Conservation (phyloP, 2,329 filamentous ascomycete species). For the Epichloe sylvatica region DNA sequence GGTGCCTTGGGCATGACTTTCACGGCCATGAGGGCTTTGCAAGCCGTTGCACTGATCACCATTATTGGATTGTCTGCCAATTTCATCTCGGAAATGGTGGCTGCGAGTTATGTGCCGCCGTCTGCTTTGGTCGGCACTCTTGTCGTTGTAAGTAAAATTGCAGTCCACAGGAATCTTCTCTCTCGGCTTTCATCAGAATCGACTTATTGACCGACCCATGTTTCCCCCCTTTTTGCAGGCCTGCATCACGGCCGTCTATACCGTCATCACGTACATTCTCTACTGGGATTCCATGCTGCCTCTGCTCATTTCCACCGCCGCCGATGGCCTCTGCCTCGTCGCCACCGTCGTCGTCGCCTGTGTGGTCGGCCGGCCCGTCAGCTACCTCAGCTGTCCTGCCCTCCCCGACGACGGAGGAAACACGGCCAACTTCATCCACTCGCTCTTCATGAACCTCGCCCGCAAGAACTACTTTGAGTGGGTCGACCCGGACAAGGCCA, state of each 20-base stretch:
- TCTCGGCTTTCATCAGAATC: background rate
- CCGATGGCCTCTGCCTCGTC: slow-evolving; percentile 58
- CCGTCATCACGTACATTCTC: slow-evolving; percentile 65
- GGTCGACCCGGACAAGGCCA: slow-evolving; percentile 39
- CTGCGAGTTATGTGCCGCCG: slow-evolving; percentile 50
- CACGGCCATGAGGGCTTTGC: slow-evolving; percentile 55
- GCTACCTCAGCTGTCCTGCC: slow-evolving; percentile 56
- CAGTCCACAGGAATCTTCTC: no score
- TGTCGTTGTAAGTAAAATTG: slow-evolving; percentile 51
- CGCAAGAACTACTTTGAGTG: slow-evolving; percentile 26
- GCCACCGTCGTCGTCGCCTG: slow-evolving; percentile 66
- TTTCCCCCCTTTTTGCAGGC: slow-evolving; percentile 36
- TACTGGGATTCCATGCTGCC: slow-evolving; percentile 66
- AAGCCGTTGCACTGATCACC: slow-evolving; percentile 56
- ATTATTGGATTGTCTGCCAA: slow-evolving; percentile 71
- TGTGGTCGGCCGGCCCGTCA: slow-evolving; percentile 66
- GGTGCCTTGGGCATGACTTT: slow-evolving; percentile 70
- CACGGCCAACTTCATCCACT: slow-evolving; percentile 30
- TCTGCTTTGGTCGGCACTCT: slow-evolving; percentile 65
- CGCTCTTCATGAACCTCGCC: slow-evolving; percentile 27
- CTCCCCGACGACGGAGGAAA: slow-evolving; percentile 30
- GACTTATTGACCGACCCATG: no score
- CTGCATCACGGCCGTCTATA: slow-evolving; percentile 66
- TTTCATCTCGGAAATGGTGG: slow-evolving; percentile 66
- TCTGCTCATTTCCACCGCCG: slow-evolving; percentile 50